Conservation (phyloP, 139 green algal species). For the Tetradesmus obliquus region DNA sequence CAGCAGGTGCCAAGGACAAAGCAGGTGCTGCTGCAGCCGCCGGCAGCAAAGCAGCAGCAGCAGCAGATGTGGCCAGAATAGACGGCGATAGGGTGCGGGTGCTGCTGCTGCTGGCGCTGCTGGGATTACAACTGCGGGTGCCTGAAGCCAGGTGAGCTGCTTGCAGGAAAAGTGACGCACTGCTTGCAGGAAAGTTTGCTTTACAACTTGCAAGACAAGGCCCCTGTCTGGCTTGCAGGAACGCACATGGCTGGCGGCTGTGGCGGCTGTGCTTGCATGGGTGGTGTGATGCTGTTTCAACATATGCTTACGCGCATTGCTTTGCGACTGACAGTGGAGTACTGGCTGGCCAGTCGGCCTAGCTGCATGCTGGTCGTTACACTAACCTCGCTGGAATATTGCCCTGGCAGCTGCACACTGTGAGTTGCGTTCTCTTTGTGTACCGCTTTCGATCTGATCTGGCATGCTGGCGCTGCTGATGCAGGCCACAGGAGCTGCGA, state of each 20-base stretch:
- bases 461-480: neutral
- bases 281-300: no score
- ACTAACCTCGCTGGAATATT: no score
- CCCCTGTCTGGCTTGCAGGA: neutral
- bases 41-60: neutral
- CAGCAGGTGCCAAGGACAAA: neutral
- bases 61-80: neutral
- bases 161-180: neutral
- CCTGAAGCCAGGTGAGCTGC: conserved; percentile 8
- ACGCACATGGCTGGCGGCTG: no score
- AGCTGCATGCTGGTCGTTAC: neutral
- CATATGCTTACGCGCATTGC: no score
- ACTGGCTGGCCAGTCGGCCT: neutral
- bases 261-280: neutral
- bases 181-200: neutral
- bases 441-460: neutral
- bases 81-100: neutral
- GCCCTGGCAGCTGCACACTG: no score
- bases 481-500: neutral
- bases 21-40: neutral
- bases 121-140: neutral
- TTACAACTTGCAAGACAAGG: neutral
- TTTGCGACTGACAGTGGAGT: no score
- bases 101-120: conserved; percentile 32
- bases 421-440: neutral